These are phyloP conservation scores for Porphyra umbilicalis DNA, from an alignment of 31 red algal species.

Conservation along the genomic window DNA sequence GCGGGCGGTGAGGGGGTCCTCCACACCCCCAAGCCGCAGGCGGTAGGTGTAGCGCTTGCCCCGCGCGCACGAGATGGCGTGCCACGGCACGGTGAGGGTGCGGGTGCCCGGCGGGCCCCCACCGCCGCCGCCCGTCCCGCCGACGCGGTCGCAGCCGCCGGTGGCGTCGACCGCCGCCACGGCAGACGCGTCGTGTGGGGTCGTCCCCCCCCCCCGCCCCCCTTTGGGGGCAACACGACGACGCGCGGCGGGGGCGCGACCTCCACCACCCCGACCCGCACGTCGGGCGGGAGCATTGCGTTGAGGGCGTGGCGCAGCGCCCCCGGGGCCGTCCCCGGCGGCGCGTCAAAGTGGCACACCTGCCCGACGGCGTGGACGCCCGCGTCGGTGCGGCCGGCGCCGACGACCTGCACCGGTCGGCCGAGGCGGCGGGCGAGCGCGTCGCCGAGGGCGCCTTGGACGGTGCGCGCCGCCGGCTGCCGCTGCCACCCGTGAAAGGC, in stretches of 20 bases:
- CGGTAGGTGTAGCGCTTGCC: slow-evolving; percentile 86
- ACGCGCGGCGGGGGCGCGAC: slow-evolving; percentile 13
- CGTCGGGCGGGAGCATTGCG: slow-evolving; percentile 58
- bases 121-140: not conserved
- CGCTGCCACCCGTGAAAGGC: slow-evolving; percentile 83
- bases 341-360: slow-evolving; percentile 86
- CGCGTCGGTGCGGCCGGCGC: slow-evolving; percentile 80
- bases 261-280: slow-evolving; percentile 52
- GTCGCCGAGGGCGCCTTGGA: slow-evolving; percentile 71
- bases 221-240: not conserved
- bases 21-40: slow-evolving; percentile 25
- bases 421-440: slow-evolving; percentile 31
- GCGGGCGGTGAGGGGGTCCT: slow-evolving; percentile 61
- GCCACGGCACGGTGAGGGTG: slow-evolving; percentile 17
- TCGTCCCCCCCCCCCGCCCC: not conserved
- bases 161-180: too few relatives aligned
- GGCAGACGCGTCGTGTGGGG: not conserved
- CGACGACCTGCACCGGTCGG: slow-evolving; percentile 45
- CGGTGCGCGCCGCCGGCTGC: slow-evolving; percentile 34
- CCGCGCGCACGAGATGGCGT: slow-evolving; percentile 43
- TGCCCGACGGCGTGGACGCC: slow-evolving; percentile 97
- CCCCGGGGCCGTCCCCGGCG: not conserved
- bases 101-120: not conserved
- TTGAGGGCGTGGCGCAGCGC: slow-evolving; percentile 33
- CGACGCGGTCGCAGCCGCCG: not conserved